Base-by-base conservation (phyloP, 495 filamentous ascomycete species). In the Neurospora sp. region DNA sequence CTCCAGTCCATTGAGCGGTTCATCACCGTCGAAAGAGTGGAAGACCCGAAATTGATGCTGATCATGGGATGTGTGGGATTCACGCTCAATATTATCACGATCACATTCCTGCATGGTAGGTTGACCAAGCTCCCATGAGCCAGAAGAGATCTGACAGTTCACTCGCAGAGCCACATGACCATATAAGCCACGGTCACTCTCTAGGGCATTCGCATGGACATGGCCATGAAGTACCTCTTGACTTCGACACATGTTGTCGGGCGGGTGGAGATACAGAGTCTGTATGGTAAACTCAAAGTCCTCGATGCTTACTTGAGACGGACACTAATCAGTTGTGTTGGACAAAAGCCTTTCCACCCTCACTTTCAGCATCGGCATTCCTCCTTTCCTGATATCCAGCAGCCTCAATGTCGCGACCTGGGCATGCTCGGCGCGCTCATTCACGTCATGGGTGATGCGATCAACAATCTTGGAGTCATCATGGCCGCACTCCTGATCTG, bases 401-500 rank as follows among this genome's bases (percentile, higher is more conserved):
- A 76, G 77, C 23, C 73, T 77, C n/a, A 76, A 77, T 59, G 81
- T 2, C 80, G 79, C n/a, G 85, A 98, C 77, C 90, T 97, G 35
- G 96, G 96, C 77, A 97, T 98, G 93, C 88, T 93, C 31, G 94
- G 94, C 66, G 94, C 97, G 41, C 89, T 97, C 79, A 85, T 97
- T 1, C 95, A 98, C 76, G 93, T 97, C 46, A 85, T 96, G 78
- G 93, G 95, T 20, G 95, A 98, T 79, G 94, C 95, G 0, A 87
- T 97, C 40, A 95, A 94, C 76, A 98, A 98, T 76, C 85, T 97
- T 71, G 95, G 94, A 71, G 95, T 98, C 75, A 97, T 98, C 71
- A 85, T 86, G 16, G 93, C 94, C 10, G 95, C 95, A 0, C 84
- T 95, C 1, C 81, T 96, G 69, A 97, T 98, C 78, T 94, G 93